Evolutionary conservation across 805 yeast species (phyloP), one percentile per base, ranked within the genome.

Genomic region (Wickerhamiella azymoides): DNA sequence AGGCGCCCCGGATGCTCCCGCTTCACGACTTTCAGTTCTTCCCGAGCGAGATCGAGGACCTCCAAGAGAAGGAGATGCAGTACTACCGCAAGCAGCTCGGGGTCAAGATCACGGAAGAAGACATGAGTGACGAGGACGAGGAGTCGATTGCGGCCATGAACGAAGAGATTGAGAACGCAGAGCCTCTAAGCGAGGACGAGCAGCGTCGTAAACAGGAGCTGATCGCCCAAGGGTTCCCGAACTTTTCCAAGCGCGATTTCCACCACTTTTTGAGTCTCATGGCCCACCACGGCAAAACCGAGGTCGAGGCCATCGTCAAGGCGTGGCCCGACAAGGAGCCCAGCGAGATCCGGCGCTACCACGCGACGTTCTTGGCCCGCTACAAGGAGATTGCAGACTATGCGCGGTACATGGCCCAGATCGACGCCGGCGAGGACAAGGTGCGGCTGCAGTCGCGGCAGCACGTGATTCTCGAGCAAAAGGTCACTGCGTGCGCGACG

Each of bases 1-100:
- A 75, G 51, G 82, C 92, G 39, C 96, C 96, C 28, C 84, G 80
- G 57, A 89, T 84, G 55, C 68, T 83, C 46, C 76, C 76, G 42
- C 68, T 84, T 35, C 83, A 79, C 56, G 95, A 89, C 58, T 96
- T 84, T 62, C 98, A 89, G 61, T 84, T 89, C 56, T 84, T 71
- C 58, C 83, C 94, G 1, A 69, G 77, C 3, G 74, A 80, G 57
- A 64, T 92, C 41, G 70, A 73, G 51, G 84, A 79, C 51, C 62
- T 89, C 26, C 78, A 82, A 55, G 95, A 84, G 48, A 72, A 79
- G 61, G 97, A 92, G 59, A 76, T 79, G 58, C 77, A 79, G 48
- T 80, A 79, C 64, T 82, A 73, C 59, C 79, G 84, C 47, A 82
- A 84, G 56, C 77, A 72, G 53, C 71, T 74, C 13, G 76, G 77